Evolutionary conservation across 805 yeast species (phyloP), one percentile per base, ranked within the genome.

Genomic region (Schwanniomyces sp.): DNA sequence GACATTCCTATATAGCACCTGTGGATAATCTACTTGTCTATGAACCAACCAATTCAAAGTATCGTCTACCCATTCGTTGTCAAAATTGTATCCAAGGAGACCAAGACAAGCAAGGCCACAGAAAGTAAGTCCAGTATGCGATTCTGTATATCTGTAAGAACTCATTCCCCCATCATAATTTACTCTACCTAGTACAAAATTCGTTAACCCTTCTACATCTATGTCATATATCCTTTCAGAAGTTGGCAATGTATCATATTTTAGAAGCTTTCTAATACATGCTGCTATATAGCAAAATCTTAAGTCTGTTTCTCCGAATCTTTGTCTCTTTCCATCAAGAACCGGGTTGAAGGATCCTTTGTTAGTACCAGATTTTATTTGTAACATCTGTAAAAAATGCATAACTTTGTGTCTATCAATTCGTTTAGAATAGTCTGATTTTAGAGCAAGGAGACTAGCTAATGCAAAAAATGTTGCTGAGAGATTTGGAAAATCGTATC

Each of bases 121-220:
- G 58, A 82, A 92, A 0, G 96, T 86, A 49, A 87, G 75, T 0
- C 98, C 99, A 7, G 90, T 84, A 66, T 92, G 97, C 2, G 91
- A 74, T 63, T 92, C 99, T 11, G 72, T 66, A 34, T 61, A 58
- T 4, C 69, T 63, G 7, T 51, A 40, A 21, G 78, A 76, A 5
- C 91, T 86, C 40, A 88, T 65, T 0, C 96, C 97, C 1, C 97
- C 97, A 56, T 79, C 82, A 54, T 65, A 75, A 46, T 58, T 62
- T 25, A 66, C 48, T 36, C 70, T 48, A 7, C 41, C 46, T 3
- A 59, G 36, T 5, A 74, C 53, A 58, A 74, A 82, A 0, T 50
- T 47, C 3, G 61, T 59, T 27, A 87, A 58, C 3, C 49, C 51
- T 0, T 56, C 69, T 0, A 70, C 52, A 52, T 86, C 72, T 28